Evolutionary conservation across 768 basidiomycete genomes (phyloP).

Genomic region (Lentinula aciculospora): DNA sequence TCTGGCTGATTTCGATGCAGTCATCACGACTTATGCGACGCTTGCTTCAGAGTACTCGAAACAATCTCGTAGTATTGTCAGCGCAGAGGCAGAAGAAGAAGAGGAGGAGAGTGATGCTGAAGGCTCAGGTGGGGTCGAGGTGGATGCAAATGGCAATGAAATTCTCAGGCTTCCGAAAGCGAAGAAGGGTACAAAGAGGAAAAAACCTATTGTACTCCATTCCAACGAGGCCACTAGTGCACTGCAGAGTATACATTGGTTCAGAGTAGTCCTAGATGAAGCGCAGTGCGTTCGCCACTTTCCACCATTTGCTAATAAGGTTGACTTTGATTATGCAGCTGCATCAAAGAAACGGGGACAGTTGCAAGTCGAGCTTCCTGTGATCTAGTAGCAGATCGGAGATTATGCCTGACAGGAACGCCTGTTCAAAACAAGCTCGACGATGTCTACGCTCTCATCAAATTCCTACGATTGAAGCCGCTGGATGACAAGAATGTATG

Average conservation of each 20-base stretch:
- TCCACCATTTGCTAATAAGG: constrained; percentile 4
- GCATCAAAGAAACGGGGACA: constrained; percentile 93
- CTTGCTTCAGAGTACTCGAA: constrained; percentile 93
- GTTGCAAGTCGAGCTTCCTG: constrained; percentile 94
- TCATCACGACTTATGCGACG: constrained; percentile 96
- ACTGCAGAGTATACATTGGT: constrained; percentile 94
- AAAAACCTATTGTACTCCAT: constrained; percentile 36
- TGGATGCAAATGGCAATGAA: constrained; percentile 64
- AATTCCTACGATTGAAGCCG: constrained; percentile 88
- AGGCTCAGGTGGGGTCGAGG: constrained; percentile 53
- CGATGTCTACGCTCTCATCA: constrained; percentile 95
- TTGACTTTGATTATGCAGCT: constrained; percentile 40
- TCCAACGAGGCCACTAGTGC: constrained; percentile 59
- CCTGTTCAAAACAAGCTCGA: constrained; percentile 99
- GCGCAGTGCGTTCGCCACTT: constrained; percentile 74
- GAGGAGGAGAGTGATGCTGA: constrained; percentile 67
- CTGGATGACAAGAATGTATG: constrained; percentile 91
- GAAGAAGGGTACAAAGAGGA: constrained; percentile 68
- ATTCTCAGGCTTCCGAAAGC: constrained; percentile 54
- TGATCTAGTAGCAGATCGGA: constrained; percentile 88
- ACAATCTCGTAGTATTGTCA: constrained; percentile 63
- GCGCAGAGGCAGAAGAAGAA: constrained; percentile 54
- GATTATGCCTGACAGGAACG: constrained; percentile 94
- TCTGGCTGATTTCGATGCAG: constrained; percentile 91
- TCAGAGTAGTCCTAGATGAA: constrained; percentile 89